A percentile compares a stretch with the other conserved stretches of the same genome.
These are phyloP conservation scores for Teratosphaeria pseudoeucalypti DNA, from an alignment of 2,329 filamentous ascomycete species.

Conservation along the genomic window DNA sequence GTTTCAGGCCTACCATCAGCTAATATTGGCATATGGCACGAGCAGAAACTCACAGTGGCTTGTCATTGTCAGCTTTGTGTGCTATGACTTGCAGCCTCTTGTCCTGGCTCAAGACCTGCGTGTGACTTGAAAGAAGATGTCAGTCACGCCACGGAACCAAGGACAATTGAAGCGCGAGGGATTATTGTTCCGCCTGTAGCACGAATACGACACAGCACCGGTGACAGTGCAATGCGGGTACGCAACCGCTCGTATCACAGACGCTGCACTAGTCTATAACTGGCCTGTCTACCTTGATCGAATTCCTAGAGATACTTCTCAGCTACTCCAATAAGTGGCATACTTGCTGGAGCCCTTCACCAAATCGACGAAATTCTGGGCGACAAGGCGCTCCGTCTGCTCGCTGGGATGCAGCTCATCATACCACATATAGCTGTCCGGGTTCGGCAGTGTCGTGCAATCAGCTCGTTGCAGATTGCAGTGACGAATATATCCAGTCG, in stretches of 20 bases:
- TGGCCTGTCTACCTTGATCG: neutral
- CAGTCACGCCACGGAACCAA: too few species aligned
- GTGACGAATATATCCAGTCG: constrained; percentile 46
- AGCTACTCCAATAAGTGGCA: constrained; percentile 33
- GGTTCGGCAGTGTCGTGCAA: constrained; percentile 33
- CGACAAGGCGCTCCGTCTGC: constrained; percentile 49
- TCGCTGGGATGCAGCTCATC: constrained; percentile 64
- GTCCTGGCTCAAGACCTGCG: neutral
- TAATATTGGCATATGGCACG: neutral
- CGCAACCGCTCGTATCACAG: neutral
- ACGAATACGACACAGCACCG: neutral
- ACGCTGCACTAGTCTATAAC: neutral
- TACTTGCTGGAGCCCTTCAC: constrained; percentile 40
- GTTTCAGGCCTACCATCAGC: neutral
- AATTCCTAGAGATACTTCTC: neutral
- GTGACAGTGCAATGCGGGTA: neutral
- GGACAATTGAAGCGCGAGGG: too few species aligned
- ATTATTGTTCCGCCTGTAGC: too few species aligned
- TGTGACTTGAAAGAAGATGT: too few species aligned
- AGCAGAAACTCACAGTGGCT: neutral
- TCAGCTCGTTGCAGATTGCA: constrained; percentile 37
- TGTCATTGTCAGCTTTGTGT: too few species aligned
- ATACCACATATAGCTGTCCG: constrained; percentile 60
- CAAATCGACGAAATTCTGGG: constrained; percentile 46
- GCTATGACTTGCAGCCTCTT: neutral